Base-by-base conservation (phyloP, 2,329 filamentous ascomycete species). In the Alternaria gansuensis region DNA sequence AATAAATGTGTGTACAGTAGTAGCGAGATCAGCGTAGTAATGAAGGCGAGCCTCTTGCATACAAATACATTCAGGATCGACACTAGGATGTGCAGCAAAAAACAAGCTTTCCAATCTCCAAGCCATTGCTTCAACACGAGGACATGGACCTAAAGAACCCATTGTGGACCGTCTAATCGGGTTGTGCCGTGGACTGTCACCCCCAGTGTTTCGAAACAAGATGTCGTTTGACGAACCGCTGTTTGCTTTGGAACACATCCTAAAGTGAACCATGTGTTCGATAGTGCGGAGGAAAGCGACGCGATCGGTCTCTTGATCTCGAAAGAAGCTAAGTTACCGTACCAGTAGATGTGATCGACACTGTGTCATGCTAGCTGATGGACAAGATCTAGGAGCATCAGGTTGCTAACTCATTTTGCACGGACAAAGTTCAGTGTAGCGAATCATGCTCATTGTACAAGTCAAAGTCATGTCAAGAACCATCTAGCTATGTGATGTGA, bases 161-260 rank as follows among this genome's bases (percentile, higher is more conserved):
- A 31, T 24, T 33, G 43, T 31, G 13, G 24, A 33, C 43, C 23
- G 17, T n/a, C 36, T 51, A 14, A 26, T 36, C 10, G 43, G 44
- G 29, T 13, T 46, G 28, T 52, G 46, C 41, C 21, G 5, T 2
- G 17, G 7, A 17, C 44, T 46, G 40, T 36, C 41, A 46, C 50
- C 44, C 23, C 44, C 26, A 31, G 31, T 46, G 54, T 61, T 58
- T 61, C 46, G 46, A 54, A 61, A 58, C 54, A 10, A n/a, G 34
- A 10, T 24, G 29, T 21, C 44, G 26, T 37, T 28, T 21, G 11
- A 31, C 33, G 33, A 54, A 48, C 24, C 44, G 29, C 29, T 46
- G 29, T 46, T 46, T 46, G 44, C n/a, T 29, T 10, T 46, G 44
- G 34, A 24, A 46, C 44, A 46, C 13, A n/a, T 46, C 0, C 3